Percentiles rank a stretch among this genome's conserved stretches.
phyloP scores from a whole-genome alignment of 441 rosid species.

The Iberis amara region DNA sequence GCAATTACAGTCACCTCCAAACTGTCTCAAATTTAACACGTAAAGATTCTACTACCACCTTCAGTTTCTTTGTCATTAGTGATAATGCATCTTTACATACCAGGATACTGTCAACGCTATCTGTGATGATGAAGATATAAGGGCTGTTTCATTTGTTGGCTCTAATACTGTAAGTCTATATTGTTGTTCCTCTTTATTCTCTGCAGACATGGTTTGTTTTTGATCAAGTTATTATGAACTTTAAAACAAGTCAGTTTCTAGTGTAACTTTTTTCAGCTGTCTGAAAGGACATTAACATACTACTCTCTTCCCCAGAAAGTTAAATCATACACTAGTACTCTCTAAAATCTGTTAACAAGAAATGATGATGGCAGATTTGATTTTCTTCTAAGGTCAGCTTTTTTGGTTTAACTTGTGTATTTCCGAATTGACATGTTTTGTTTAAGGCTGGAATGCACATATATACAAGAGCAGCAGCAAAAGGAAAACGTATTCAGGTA shows the following conservation, averaged over 20 bases:
- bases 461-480: slow-evolving; percentile 78
- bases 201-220: neutral
- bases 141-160: slow-evolving; percentile 90
- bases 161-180: slow-evolving; percentile 63
- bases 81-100: slow-evolving; percentile 16
- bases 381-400: neutral
- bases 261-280: neutral
- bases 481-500: slow-evolving; percentile 94
- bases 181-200: slow-evolving; percentile 1
- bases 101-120: slow-evolving; percentile 88
- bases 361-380: neutral
- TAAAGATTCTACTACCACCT: neutral
- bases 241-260: neutral
- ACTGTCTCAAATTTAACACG: no score
- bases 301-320: neutral
- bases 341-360: neutral
- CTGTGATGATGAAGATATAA: slow-evolving; percentile 71
- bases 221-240: neutral
- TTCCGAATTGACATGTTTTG: neutral
- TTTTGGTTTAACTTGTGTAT: slow-evolving; percentile 12
- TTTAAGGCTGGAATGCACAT: slow-evolving; percentile 94
- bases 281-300: neutral
- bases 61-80: neutral
- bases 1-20: neutral
- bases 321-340: neutral